Base-by-base conservation (phyloP, 164 flowering plant genomes). In the Nymphaea thermarum region DNA sequence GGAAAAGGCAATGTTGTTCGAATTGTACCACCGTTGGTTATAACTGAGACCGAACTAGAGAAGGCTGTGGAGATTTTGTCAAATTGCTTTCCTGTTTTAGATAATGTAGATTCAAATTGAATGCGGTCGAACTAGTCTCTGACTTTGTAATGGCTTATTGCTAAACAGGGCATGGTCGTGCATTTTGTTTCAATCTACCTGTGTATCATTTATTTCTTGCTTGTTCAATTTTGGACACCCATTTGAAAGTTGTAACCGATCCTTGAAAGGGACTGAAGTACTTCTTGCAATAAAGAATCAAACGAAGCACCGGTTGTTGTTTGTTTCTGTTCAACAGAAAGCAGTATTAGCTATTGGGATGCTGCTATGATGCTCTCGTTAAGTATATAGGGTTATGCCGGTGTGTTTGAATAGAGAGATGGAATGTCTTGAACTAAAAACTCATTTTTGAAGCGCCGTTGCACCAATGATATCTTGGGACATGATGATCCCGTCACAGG, bases 1-100 rank as follows among this genome's bases (percentile, higher is more conserved):
- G 97, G 98, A 17, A 90, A 90, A 72, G 97, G 97, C 16, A 87
- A 93, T 66, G 87, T 93, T 0, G 91, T 90, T 16, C 78, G 98
- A 77, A 80, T 93, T 43, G 89, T 89, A 11, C 97, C 98, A 1
- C 98, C 98, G n/a, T 76, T 93, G 86, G 77, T 86, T 66, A 86
- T 93, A 68, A 73, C 93, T 4, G 84, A 83, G 77, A 71, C 79
- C 60, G 98, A 90, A 76, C 64, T 90, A 68, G 86, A 84, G 14
- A 72, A 2, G 5, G 97, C 86, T 2, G 92, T 73, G 55, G 80
- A 85, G 42, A 84, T 90, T 72, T 59, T 93, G 16, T 43, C 5
- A 3, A 57, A 79, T 43, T 74, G 85, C 65, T 66, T 93, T 61
- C 80, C 82, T 42, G 85, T 66, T 0, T 83, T 93, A 44, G 89